Conservation (phyloP, 2,329 filamentous ascomycete genomes). For the Fusarium sp. region DNA sequence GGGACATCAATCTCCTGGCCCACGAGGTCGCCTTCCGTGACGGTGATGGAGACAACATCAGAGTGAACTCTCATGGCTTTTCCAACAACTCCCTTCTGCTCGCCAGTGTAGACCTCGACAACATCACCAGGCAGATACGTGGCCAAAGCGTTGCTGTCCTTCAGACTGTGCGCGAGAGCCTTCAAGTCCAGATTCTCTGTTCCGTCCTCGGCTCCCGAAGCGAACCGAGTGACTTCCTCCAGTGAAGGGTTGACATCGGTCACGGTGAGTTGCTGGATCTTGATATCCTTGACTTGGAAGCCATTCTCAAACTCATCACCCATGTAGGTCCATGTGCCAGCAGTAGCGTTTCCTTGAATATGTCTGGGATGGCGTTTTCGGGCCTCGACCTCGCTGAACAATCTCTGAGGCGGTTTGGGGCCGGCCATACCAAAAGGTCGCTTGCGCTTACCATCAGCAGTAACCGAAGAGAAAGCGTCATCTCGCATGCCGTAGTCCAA, state of each 20-base stretch:
- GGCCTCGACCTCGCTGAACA: slow-evolving; percentile 94
- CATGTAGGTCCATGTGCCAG: slow-evolving; percentile 84
- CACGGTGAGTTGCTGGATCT: slow-evolving; percentile 83
- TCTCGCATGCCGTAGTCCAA: slow-evolving; percentile 92
- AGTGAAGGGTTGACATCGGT: slow-evolving; percentile 92
- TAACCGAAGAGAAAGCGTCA: slow-evolving; percentile 62
- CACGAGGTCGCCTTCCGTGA: slow-evolving; percentile 81
- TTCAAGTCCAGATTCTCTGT: slow-evolving; percentile 93
- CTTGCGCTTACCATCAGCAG: slow-evolving; percentile 79
- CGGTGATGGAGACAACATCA: slow-evolving; percentile 89
- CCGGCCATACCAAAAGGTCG: slow-evolving; percentile 66
- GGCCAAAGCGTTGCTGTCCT: slow-evolving; percentile 81
- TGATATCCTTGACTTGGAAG: slow-evolving; percentile 93
- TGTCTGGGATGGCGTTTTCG: slow-evolving; percentile 80
- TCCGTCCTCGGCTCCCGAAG: slow-evolving; percentile 86
- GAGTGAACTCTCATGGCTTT: slow-evolving; percentile 86
- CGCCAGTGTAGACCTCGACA: slow-evolving; percentile 95
- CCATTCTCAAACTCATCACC: slow-evolving; percentile 92
- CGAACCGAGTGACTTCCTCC: slow-evolving; percentile 96
- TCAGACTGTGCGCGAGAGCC: slow-evolving; percentile 87
- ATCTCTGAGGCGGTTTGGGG: slow-evolving; percentile 81
- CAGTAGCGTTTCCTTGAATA: slow-evolving; percentile 74
- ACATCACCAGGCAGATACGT: slow-evolving; percentile 92
- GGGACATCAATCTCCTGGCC: slow-evolving; percentile 93
- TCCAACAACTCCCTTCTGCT: slow-evolving; percentile 91